Percentiles rank a stretch among this genome's conserved stretches.
Evolutionary conservation across 1,284 basidiomycete species (phyloP).

Genomic region (Hortiboletus rubellus): DNA sequence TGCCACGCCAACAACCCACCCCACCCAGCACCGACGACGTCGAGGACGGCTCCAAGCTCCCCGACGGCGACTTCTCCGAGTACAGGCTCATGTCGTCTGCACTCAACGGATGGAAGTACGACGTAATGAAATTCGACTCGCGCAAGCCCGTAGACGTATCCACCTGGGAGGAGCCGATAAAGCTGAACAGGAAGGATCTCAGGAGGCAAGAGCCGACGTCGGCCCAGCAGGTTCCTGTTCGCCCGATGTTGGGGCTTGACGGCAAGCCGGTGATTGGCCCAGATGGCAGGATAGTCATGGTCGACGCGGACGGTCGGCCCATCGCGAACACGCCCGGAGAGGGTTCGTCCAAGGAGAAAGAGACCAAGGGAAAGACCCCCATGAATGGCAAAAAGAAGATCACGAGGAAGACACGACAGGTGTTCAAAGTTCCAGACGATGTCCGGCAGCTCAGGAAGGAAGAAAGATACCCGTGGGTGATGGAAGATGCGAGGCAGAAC

Average conservation of each 20-base stretch:
- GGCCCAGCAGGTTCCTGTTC: conserved; percentile 51
- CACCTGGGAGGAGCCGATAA: conserved; percentile 69
- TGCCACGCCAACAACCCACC: conserved; percentile 34
- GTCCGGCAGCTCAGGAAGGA: conserved; percentile 71
- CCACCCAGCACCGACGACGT: conserved; percentile 39
- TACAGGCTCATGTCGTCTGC: conserved; percentile 74
- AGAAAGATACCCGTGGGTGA: conserved; percentile 87
- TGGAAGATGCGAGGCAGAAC: conserved; percentile 69
- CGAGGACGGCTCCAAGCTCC: conserved; percentile 52
- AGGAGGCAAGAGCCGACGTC: conserved; percentile 48
- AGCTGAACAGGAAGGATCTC: conserved; percentile 82
- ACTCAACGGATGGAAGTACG: conserved; percentile 81
- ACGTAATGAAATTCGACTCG: conserved; percentile 81
- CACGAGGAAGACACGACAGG: conserved; percentile 84
- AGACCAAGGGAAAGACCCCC: conserved; percentile 47
- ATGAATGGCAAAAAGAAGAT: conserved; percentile 66
- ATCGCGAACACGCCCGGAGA: conserved; percentile 51
- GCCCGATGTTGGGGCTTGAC: conserved; percentile 72
- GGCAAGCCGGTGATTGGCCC: conserved; percentile 75
- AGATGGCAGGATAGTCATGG: conserved; percentile 77
- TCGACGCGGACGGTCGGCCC: conserved; percentile 71
- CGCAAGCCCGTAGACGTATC: conserved; percentile 65
- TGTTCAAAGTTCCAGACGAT: conserved; percentile 71
- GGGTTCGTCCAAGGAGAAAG: conserved; percentile 42
- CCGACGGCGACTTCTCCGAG: conserved; percentile 64